Percentiles rank a stretch among this genome's conserved stretches.
These are phyloP conservation scores for Chrysophaeum taylorii DNA, from an alignment of 352 stramenopile genomes.

Conservation along the genomic window DNA sequence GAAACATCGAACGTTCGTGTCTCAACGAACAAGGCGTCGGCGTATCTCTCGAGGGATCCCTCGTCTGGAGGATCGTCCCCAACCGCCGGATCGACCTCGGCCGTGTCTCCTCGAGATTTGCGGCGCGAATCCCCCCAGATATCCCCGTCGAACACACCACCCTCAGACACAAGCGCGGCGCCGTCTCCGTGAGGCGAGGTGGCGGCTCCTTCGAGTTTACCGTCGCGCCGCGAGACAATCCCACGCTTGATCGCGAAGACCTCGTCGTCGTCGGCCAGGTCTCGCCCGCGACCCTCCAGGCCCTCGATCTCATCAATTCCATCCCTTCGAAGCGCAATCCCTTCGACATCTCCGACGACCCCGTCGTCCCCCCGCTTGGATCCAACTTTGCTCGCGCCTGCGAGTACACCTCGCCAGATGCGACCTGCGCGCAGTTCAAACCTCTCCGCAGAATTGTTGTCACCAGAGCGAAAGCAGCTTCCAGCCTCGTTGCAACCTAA, in stretches of 20 bases:
- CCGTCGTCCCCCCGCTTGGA: not conserved
- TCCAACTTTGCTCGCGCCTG: not conserved
- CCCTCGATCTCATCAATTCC: not conserved
- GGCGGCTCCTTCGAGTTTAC: not conserved
- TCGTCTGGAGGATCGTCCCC: not conserved
- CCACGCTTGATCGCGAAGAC: not conserved
- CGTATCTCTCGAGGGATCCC: not conserved
- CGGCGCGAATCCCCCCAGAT: not conserved
- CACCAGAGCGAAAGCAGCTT: too few relatives aligned
- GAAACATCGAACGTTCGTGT: not conserved
- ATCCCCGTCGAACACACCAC: not conserved
- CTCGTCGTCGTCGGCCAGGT: not conserved
- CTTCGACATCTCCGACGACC: too few relatives aligned
- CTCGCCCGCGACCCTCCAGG: not conserved
- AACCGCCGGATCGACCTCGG: not conserved
- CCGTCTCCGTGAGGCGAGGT: not conserved
- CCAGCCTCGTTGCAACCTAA: too few relatives aligned
- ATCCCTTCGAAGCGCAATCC: too few relatives aligned
- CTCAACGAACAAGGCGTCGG: not conserved
- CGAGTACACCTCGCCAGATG: not conserved
- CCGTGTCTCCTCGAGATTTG: not conserved
- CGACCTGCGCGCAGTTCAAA: constrained; percentile 9
- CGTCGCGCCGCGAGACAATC: not conserved
- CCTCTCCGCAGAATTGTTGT: not conserved
- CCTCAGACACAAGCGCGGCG: not conserved